Base-by-base conservation (phyloP, 768 basidiomycete genomes). In the Lentinula aciculospora region DNA sequence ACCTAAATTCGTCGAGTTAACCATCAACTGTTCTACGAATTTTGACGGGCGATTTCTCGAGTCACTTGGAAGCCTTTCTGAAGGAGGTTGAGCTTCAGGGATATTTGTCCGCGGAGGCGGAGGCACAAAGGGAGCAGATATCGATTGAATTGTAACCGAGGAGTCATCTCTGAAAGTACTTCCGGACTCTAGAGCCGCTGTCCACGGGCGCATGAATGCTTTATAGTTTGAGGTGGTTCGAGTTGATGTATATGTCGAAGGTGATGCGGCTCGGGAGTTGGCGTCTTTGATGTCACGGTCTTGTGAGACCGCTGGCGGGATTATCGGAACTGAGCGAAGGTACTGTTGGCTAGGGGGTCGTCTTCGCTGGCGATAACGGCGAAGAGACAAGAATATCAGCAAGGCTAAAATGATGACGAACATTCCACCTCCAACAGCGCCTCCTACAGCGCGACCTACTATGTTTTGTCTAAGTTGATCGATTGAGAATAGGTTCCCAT, bases 11-110 rank as follows among this genome's bases (percentile, higher is more conserved):
- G 55, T 46, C 7, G 55, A 56, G 27, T 56, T 56, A 17, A 56
- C 31, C 40, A 31, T 40, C 17, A 56, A 46, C 42, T 42, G 55
- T 46, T 56, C 55, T 23, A 56, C 44, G 21, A 56, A 56, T 25
- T 21, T 39, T 17, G 55, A 56, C 9, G 53, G 53, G 9, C 53
- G 37, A 21, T 54, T 42, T 17, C 53, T 54, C 40, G 12, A 12
- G 7, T 29, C n/a, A 17, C 12, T 39, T 28, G 53, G 37, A 8
- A 54, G 39, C n/a, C 37, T 39, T 40, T 39, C 53, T 10, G 6
- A 25, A n/a, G 31, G 27, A 9, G 50, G 50, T 12, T 13, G 32
- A 7, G 50, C 50, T 23, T 23, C 50, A n/a, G 50, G 50, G 27
- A 27, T 21, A 10, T 17, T 42, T 17, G 53, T 40, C 8, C 37